Conservation (phyloP, 805 yeast species). For the Suhomyces kilbournensis region DNA sequence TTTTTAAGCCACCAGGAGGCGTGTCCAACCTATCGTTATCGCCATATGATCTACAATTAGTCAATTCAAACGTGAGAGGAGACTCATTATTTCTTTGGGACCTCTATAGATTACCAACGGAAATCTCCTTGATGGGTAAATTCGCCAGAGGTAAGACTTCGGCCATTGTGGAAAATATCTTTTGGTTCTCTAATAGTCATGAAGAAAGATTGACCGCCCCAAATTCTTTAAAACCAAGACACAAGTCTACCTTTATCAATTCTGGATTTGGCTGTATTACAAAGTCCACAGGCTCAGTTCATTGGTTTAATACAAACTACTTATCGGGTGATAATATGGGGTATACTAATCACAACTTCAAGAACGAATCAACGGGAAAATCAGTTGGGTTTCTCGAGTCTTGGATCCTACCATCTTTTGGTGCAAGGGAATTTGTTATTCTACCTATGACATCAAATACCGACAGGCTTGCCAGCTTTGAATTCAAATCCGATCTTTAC, state of each 20-base stretch:
- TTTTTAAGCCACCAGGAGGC: conserved; percentile 61
- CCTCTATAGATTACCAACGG: conserved; percentile 46
- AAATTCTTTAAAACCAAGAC: neutral
- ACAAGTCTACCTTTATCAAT: conserved; percentile 20
- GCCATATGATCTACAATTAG: conserved; percentile 56
- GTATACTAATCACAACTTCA: neutral
- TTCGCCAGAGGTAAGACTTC: conserved; percentile 63
- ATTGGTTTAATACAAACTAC: conserved; percentile 54
- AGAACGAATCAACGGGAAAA: neutral
- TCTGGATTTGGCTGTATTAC: conserved; percentile 53
- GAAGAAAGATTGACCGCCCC: neutral
- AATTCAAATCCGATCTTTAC: neutral
- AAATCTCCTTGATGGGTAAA: conserved; percentile 54
- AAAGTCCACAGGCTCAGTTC: conserved; percentile 55
- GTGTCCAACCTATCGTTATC: conserved; percentile 58
- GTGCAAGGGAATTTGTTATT: conserved; percentile 25
- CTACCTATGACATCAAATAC: conserved; percentile 16
- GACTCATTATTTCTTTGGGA: conserved; percentile 68
- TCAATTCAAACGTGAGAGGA: conserved; percentile 56
- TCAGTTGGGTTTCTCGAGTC: conserved; percentile 22
- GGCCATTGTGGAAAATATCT: conserved; percentile 47
- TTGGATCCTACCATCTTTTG: conserved; percentile 47
- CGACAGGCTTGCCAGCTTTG: neutral
- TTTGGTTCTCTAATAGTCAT: conserved; percentile 49
- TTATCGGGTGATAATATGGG: conserved; percentile 23